Base-by-base conservation (phyloP, 2,329 filamentous ascomycete genomes). In the Trichoderma aggressivum region DNA sequence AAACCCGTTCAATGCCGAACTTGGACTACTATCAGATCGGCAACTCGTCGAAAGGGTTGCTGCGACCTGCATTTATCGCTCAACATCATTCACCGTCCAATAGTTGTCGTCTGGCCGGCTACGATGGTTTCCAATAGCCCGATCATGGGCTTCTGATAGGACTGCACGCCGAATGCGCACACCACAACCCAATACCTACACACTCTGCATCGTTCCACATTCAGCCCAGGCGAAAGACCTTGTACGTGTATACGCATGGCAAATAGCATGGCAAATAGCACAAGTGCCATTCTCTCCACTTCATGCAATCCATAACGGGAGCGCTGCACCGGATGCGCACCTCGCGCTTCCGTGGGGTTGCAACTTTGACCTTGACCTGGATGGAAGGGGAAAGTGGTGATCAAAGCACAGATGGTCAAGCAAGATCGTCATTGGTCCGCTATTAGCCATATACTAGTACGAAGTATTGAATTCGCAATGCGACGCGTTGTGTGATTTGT, bases 321-420 rank as follows among this genome's bases (percentile, higher is more conserved):
- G 67, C 67, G 36, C 59, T 70, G 67, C 67, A 70, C 34, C 59
- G 67, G 67, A 70, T 70, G 50, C 32, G 59, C 59, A 26, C 26
- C 59, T 70, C 5, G 12, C 61, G 59, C 67, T 61, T 69, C 66
- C 66, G 66, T 61, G 66, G 43, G 66, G 66, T 61, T 53, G 21
- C 66, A 69, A 24, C 28, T 61, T 36, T 47, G 34, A 11, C 55
- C n/a, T 36, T n/a, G 34, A 11, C 14, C 14, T 30, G 30, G 21
- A 32, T 11, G 32, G 21, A 66, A 34, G 50, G 50, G 50, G 32
- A 21, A 39, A 39, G 30, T 36, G 56, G 39, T 24, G 56, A 26
- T 21, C 12, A 53, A 61, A 53, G 66, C 66, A 60, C 39, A 53
- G 39, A 39, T 61, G 2, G 56, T 21, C 21, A 61, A 53, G 66